Evolutionary conservation across 352 stramenopile genomes (phyloP).

Genomic region (Phytophthora pinifolia): DNA sequence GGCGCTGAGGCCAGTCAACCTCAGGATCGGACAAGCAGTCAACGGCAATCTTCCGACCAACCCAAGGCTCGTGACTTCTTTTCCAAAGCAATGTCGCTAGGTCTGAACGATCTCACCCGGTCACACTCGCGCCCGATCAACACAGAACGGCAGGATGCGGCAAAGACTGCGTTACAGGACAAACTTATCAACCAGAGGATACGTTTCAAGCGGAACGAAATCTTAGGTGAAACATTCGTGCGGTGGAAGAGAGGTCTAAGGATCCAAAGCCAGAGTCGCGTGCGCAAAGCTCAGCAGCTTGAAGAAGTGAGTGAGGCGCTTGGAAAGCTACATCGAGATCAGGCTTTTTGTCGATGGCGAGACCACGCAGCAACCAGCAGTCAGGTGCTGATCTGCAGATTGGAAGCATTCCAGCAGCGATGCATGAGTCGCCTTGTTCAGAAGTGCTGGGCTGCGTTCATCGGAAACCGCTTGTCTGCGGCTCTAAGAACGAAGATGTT

Average conservation of each 20-base stretch:
- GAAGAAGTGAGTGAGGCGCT: slow-evolving; percentile 22
- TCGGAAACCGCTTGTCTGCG: background rate
- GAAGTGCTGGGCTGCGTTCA: slow-evolving; percentile 25
- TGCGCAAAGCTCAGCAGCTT: slow-evolving; percentile 32
- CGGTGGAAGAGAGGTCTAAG: slow-evolving; percentile 55
- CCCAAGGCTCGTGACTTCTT: slow-evolving; percentile 12
- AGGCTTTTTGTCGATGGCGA: slow-evolving; percentile 44
- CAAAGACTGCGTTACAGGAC: slow-evolving; percentile 45
- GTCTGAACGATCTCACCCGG: slow-evolving; percentile 20
- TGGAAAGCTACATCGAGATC: slow-evolving; percentile 30
- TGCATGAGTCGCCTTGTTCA: slow-evolving; percentile 12
- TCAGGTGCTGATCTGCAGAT: slow-evolving; percentile 39
- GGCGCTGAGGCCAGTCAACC: background rate
- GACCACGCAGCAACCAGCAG: slow-evolving; percentile 17
- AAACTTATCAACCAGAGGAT: slow-evolving; percentile 65
- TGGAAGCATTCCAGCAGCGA: slow-evolving; percentile 54
- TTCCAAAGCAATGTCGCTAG: slow-evolving; percentile 16
- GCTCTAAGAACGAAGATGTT: slow-evolving; percentile 10
- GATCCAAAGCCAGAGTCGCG: slow-evolving; percentile 46
- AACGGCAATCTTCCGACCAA: slow-evolving; percentile 6
- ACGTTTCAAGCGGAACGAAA: slow-evolving; percentile 38
- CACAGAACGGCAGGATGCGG: slow-evolving; percentile 12
- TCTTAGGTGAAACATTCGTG: slow-evolving; percentile 43
- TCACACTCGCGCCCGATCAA: slow-evolving; percentile 14
- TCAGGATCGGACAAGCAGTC: background rate